These are phyloP conservation scores for Auxenochlorella protothecoides DNA, from an alignment of 139 green algal genomes.

Conservation along the genomic window DNA sequence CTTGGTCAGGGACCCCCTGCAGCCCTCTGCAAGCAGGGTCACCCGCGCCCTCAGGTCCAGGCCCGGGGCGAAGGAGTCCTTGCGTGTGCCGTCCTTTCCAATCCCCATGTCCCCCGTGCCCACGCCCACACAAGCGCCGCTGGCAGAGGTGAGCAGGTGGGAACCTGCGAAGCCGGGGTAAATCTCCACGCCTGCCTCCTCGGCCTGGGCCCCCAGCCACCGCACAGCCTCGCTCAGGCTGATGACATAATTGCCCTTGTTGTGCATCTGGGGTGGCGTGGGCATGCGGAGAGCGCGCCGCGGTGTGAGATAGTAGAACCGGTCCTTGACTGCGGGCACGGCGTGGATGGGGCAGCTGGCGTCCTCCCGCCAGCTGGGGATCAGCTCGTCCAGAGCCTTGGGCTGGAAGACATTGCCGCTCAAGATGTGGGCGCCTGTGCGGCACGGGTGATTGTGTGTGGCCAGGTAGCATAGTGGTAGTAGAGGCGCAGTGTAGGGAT, in stretches of 20 bases:
- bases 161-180: slow-evolving; percentile 73
- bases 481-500: too few species aligned
- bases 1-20: slow-evolving; percentile 76
- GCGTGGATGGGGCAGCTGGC: slow-evolving; percentile 15
- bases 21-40: slow-evolving; percentile 88
- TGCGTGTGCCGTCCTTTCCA: slow-evolving; percentile 49
- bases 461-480: too few species aligned
- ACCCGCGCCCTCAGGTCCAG: slow-evolving; percentile 62
- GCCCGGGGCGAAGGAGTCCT: slow-evolving; percentile 51
- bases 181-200: slow-evolving; percentile 82
- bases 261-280: slow-evolving; percentile 59
- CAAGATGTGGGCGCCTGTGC: slow-evolving; percentile 69
- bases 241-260: slow-evolving; percentile 83
- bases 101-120: slow-evolving; percentile 72
- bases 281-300: slow-evolving; percentile 32
- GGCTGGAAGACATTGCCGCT: slow-evolving; percentile 85
- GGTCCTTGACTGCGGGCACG: slow-evolving; percentile 23
- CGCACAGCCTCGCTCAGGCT: slow-evolving; percentile 67
- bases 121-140: slow-evolving; percentile 58
- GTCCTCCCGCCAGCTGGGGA: slow-evolving; percentile 67
- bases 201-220: slow-evolving; percentile 68
- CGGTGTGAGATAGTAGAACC: slow-evolving; percentile 41
- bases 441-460: too few species aligned
- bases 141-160: slow-evolving; percentile 37
- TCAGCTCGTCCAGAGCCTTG: slow-evolving; percentile 70